Base-by-base conservation (phyloP, 768 basidiomycete species). In the Dioszegia crocea region DNA sequence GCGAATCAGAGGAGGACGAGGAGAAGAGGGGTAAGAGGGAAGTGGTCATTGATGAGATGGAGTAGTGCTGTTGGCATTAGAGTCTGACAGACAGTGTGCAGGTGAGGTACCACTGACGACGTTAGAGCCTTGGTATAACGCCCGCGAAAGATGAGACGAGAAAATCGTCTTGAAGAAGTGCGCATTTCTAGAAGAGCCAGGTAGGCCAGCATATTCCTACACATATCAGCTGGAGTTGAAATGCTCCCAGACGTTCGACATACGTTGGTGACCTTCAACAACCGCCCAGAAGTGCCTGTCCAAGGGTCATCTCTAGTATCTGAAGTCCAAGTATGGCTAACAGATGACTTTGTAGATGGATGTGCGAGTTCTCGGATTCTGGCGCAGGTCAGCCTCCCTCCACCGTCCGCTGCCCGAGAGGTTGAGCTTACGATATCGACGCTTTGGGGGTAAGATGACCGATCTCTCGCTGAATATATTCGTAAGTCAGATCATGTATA, bases 291-390 rank as follows among this genome's bases (percentile, higher is more conserved):
- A 70, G 86, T 84, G 3, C 84, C 84, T 24, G 82, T 78, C 56
- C 88, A 82, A 3, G 77, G 70, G 49, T 88, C 85, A 69, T 91
- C 85, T 8, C 91, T 83, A 2, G 85, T 88, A 75, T 97, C 90
- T 16, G 83, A 79, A 2, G 82, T 79, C 76, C 84, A 90, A 0
- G 84, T 84, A 68, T 98, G 89, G 12, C 86, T 86, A 1, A 98
- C 43, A 0, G 91, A 83, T 0, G 91, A 91, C 77, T 98, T 98
- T 60, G 85, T 74, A 0, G 85, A 83, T 23, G 84, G 83, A 0
- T 91, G 89, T 0, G 93, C 91, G 0, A 87, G 82, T 70, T 88
- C 84, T 30, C 96, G 86, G 54, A 94, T 88, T 59, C 91, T 93
- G 56, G 24, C 38, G 14, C 49, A 38, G 33, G 8, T 6, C 14